These are phyloP conservation scores for Hansenula sp. DNA, from an alignment of 1,139 yeast genomes.

Conservation along the genomic window DNA sequence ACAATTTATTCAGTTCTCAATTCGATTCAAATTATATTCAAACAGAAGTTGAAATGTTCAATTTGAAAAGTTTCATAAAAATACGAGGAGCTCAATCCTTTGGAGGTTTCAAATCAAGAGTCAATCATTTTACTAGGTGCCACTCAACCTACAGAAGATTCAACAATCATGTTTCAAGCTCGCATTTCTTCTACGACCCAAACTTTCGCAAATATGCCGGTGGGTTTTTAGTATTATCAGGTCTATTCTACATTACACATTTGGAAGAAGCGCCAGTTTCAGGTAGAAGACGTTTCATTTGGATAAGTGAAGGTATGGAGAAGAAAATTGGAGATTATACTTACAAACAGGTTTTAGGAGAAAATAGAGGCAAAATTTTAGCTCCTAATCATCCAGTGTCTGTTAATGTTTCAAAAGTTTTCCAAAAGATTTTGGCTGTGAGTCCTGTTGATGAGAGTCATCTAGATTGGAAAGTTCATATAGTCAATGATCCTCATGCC, in stretches of 20 bases:
- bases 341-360: constrained; percentile 54
- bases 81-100: not conserved
- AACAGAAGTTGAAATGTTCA: not conserved
- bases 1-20: too few species aligned
- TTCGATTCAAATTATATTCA: too few species aligned
- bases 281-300: constrained; percentile 64
- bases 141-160: constrained; percentile 21
- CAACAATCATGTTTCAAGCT: constrained; percentile 14
- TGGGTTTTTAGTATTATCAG: constrained; percentile 27
- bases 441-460: constrained; percentile 39
- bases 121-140: not conserved
- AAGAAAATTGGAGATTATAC: constrained; percentile 60
- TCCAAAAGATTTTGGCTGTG: constrained; percentile 59
- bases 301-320: constrained; percentile 70
- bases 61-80: not conserved
- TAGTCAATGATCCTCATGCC: constrained; percentile 60
- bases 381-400: constrained; percentile 54
- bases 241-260: constrained; percentile 56
- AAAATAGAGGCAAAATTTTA: constrained; percentile 42
- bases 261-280: constrained; percentile 83
- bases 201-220: constrained; percentile 22
- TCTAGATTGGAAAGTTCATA: constrained; percentile 76
- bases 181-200: constrained; percentile 16
- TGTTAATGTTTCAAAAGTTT: constrained; percentile 50
- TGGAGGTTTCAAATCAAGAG: not conserved